phyloP scores from a whole-genome alignment of 75 land plant species.

The Chamaecyparis obtusa region DNA sequence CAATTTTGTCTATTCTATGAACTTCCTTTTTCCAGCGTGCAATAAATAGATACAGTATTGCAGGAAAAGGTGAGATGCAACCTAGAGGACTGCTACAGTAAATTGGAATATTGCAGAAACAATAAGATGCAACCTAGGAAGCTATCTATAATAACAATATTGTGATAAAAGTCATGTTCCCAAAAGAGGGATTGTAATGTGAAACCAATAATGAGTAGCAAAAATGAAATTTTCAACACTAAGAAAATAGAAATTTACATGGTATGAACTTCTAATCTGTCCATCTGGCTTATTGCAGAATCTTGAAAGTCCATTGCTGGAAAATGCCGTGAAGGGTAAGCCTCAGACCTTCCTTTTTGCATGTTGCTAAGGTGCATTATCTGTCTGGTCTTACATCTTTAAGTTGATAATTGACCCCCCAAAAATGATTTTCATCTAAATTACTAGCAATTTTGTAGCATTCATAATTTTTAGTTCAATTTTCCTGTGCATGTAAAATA shows the following conservation, averaged over 20 bases:
- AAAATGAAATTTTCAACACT: background rate
- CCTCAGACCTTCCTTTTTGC: background rate
- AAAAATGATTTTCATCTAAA: background rate
- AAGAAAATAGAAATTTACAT: background rate
- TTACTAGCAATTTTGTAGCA: background rate
- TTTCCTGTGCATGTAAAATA: background rate
- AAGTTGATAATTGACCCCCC: too few species aligned
- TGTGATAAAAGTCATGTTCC: background rate
- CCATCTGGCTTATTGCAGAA: slow-evolving; percentile 32
- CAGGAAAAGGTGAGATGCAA: background rate
- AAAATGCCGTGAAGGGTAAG: slow-evolving; percentile 68
- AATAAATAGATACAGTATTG: background rate
- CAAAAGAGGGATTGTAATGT: background rate
- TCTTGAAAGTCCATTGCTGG: slow-evolving; percentile 38
- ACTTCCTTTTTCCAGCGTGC: background rate
- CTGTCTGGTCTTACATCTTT: too few species aligned
- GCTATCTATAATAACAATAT: too few species aligned
- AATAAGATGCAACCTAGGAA: too few species aligned
- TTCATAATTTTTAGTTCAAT: background rate
- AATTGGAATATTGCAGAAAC: too few species aligned
- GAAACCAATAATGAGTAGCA: background rate
- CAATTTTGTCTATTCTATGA: background rate
- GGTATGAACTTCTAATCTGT: background rate
- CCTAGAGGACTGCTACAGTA: too few species aligned
- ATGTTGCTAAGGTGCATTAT: too few species aligned